These are phyloP conservation scores for Zygoascus sp. DNA, from an alignment of 1,139 yeast genomes.

Conservation along the genomic window DNA sequence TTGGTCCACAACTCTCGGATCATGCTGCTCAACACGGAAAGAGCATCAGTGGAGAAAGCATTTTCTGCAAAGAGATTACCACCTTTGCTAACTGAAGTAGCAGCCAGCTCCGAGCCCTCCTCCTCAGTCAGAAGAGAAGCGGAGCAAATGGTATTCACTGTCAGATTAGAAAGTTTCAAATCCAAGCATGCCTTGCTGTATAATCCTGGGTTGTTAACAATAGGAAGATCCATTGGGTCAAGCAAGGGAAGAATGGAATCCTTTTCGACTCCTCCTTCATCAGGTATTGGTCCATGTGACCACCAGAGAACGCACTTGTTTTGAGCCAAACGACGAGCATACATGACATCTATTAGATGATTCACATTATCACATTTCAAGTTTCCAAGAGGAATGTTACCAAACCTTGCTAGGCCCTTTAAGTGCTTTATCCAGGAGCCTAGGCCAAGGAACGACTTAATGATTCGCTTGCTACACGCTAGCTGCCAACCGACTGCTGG, in stretches of 20 bases:
- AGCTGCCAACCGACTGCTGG: constrained; percentile 90
- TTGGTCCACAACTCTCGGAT: constrained; percentile 94
- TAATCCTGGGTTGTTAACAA: constrained; percentile 72
- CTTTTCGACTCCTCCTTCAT: constrained; percentile 77
- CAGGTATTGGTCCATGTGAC: constrained; percentile 79
- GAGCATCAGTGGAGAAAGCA: constrained; percentile 76
- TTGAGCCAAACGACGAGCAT: constrained; percentile 68
- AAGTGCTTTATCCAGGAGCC: constrained; percentile 72
- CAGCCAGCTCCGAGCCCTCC: constrained; percentile 77
- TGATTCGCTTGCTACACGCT: constrained; percentile 58
- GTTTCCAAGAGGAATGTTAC: constrained; percentile 84
- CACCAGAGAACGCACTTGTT: constrained; percentile 85
- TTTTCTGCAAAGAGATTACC: constrained; percentile 38
- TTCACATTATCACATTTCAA: constrained; percentile 71
- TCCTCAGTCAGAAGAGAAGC: constrained; percentile 83
- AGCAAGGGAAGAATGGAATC: constrained; percentile 47
- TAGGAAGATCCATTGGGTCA: constrained; percentile 66
- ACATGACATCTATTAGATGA: constrained; percentile 76
- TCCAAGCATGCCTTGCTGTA: constrained; percentile 79
- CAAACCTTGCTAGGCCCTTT: constrained; percentile 60
- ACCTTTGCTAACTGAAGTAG: constrained; percentile 29
- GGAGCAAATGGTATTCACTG: constrained; percentile 80
- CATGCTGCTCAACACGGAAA: constrained; percentile 64
- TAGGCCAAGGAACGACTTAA: constrained; percentile 67
- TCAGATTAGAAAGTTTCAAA: constrained; percentile 69